Percentiles rank a stretch among this genome's conserved stretches.
phyloP scores from a whole-genome alignment of 2,329 filamentous ascomycete genomes.

The Geosmithia flava region DNA sequence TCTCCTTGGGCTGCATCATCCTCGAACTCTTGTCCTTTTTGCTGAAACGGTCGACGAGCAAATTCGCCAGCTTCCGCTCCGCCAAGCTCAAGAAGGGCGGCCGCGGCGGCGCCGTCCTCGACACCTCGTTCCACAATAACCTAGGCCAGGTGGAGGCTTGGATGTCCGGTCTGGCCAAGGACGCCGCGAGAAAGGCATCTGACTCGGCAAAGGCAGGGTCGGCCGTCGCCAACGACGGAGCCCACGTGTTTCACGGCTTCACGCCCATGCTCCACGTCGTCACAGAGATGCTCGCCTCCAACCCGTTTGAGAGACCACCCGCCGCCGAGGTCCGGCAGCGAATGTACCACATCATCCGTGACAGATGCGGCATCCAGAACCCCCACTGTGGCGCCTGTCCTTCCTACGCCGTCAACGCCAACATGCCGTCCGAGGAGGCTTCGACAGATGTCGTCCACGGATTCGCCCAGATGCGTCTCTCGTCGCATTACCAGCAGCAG shows the following conservation, averaged over 20 bases:
- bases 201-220: too few relatives aligned
- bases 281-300: constrained; percentile 38
- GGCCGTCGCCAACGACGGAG: constrained; percentile 30
- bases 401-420: constrained; percentile 22
- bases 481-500: constrained; percentile 7
- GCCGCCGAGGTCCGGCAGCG: constrained; percentile 38
- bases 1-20: constrained; percentile 61
- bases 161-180: constrained; percentile 49
- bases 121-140: constrained; percentile 63
- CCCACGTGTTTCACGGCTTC: constrained; percentile 35
- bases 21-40: constrained; percentile 60
- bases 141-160: constrained; percentile 55
- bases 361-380: constrained; percentile 31
- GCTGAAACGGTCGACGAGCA: constrained; percentile 52
- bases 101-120: constrained; percentile 47
- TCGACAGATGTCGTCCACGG: background rate
- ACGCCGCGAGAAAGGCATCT: constrained; percentile 35
- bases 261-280: constrained; percentile 39
- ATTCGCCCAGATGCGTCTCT: background rate
- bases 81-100: constrained; percentile 49
- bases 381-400: constrained; percentile 37
- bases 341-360: constrained; percentile 39
- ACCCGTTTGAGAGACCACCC: constrained; percentile 38
- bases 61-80: constrained; percentile 54
- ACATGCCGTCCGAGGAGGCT: too few relatives aligned